Percentiles rank a stretch among this genome's conserved stretches.
These are phyloP conservation scores for Lycium ferocissimum DNA, from an alignment of 257 asterid genomes.

Conservation along the genomic window DNA sequence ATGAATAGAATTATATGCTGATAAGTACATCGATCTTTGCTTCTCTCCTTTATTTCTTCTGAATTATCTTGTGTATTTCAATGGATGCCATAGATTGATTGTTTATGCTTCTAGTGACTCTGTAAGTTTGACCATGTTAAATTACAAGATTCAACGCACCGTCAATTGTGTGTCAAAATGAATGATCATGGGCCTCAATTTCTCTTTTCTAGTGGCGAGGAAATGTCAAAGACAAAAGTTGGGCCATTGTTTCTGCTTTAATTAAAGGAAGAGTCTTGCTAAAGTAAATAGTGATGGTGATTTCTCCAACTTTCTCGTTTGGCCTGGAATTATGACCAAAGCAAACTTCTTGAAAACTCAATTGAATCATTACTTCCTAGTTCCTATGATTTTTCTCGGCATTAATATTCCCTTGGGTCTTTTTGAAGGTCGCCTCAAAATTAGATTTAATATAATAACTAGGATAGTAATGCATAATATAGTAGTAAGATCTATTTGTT, in stretches of 20 bases:
- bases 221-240: neutral
- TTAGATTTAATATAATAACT: too few species aligned
- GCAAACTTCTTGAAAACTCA: neutral
- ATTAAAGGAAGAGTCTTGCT: slow-evolving; percentile 10
- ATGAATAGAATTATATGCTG: slow-evolving; percentile 6
- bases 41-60: neutral
- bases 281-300: slow-evolving; percentile 19
- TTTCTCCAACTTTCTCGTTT: neutral
- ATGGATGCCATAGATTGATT: neutral
- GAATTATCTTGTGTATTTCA: neutral
- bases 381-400: neutral
- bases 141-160: neutral
- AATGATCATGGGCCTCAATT: neutral
- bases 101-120: neutral
- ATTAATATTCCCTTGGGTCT: too few species aligned
- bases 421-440: too few species aligned
- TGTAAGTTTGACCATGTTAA: neutral
- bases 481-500: too few species aligned
- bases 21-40: neutral
- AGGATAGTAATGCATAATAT: too few species aligned
- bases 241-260: slow-evolving; percentile 19
- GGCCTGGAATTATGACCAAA: neutral
- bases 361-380: neutral
- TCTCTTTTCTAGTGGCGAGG: slow-evolving; percentile 19
- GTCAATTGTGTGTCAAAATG: neutral